A percentile compares a stretch with the other conserved stretches of the same genome.
Conservation (phyloP, 1,284 basidiomycete genomes). For the Apiotrichum siamense region DNA sequence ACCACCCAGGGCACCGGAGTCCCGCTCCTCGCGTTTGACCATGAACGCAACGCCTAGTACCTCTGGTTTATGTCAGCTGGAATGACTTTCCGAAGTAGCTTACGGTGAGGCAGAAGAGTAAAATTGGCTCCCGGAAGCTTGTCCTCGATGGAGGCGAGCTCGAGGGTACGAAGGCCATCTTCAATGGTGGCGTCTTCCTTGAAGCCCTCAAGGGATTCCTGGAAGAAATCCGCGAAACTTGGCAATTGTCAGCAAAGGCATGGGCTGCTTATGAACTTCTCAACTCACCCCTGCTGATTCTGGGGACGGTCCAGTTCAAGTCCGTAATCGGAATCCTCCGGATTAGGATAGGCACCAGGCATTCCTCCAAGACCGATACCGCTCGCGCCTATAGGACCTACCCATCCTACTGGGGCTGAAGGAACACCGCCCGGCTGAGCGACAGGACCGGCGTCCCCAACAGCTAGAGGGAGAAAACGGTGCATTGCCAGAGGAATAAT, state of each 20-base stretch:
- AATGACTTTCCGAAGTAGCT: neutral
- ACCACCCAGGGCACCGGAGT: conserved; percentile 33
- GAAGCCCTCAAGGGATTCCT: conserved; percentile 32
- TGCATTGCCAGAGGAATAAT: neutral
- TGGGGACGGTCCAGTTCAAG: conserved; percentile 13
- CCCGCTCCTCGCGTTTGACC: conserved; percentile 37
- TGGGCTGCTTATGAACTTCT: neutral
- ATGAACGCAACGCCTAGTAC: conserved; percentile 46
- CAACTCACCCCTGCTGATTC: conserved; percentile 20
- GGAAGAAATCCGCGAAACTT: conserved; percentile 35
- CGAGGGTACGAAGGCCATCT: conserved; percentile 26
- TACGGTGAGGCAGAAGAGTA: conserved; percentile 44
- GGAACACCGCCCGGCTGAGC: neutral
- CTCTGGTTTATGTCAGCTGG: conserved; percentile 9
- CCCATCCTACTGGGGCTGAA: neutral
- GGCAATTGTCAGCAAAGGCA: neutral
- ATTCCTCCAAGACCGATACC: too few relatives aligned
- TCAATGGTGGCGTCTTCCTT: conserved; percentile 30
- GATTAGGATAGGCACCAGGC: neutral
- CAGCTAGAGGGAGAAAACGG: neutral
- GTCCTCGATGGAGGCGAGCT: conserved; percentile 19
- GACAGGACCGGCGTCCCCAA: neutral
- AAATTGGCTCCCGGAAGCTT: conserved; percentile 27
- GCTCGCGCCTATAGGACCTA: too few relatives aligned
- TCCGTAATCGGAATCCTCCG: conserved; percentile 8